Conservation (phyloP, 2,329 filamentous ascomycete genomes). For the Aspergillus cejpii region DNA sequence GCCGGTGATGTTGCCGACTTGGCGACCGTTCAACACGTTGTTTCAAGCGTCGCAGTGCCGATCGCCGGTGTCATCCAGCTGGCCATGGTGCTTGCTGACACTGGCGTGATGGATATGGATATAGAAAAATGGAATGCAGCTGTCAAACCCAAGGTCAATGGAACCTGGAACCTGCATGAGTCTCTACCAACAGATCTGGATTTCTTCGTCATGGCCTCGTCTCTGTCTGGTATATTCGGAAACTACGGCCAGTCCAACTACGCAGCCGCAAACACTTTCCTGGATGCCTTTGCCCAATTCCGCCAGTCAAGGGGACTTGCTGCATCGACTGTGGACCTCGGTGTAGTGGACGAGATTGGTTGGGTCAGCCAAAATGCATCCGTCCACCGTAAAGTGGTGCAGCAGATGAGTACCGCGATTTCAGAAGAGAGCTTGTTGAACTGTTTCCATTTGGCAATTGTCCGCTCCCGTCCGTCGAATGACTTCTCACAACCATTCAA, state of each 20-base stretch:
- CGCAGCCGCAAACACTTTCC: conserved; percentile 27
- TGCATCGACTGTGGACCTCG: conserved; percentile 18
- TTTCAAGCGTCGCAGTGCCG: not conserved
- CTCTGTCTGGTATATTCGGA: conserved; percentile 24
- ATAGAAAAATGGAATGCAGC: conserved; percentile 1
- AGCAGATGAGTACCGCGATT: no score
- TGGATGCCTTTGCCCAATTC: conserved; percentile 19
- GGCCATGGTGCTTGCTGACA: conserved; percentile 21
- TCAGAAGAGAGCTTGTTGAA: no score
- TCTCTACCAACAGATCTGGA: conserved; percentile 2
- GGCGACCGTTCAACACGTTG: not conserved
- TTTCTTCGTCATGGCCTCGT: conserved; percentile 25
- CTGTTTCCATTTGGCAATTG: no score
- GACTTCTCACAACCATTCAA: no score
- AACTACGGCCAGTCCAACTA: conserved; percentile 39
- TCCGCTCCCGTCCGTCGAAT: no score
- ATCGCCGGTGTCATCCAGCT: conserved; percentile 17
- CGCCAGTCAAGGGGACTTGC: conserved; percentile 14
- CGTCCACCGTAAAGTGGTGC: conserved; percentile 3
- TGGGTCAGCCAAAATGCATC: conserved; percentile 10
- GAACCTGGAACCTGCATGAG: conserved; percentile 21
- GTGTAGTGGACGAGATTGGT: conserved; percentile 19
- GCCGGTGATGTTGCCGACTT: conserved; percentile 10
- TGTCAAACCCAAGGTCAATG: conserved; percentile 12
- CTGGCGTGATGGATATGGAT: conserved; percentile 3